These are phyloP conservation scores for Coemansia sp. DNA, from an alignment of 192 early-diverging fungal genomes.

Conservation along the genomic window DNA sequence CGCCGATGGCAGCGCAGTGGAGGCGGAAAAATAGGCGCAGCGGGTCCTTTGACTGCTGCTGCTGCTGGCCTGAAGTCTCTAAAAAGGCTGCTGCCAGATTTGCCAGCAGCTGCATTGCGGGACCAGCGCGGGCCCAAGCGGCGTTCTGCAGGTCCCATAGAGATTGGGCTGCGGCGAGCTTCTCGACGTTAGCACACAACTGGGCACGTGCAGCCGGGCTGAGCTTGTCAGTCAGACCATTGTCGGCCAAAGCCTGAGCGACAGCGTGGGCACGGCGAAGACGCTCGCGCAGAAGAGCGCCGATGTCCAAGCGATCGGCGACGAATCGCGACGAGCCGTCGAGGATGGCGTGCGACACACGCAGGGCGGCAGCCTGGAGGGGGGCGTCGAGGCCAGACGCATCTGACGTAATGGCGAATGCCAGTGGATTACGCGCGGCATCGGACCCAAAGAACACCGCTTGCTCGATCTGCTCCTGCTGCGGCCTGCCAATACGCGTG, in stretches of 20 bases:
- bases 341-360: constrained; percentile 39
- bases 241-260: constrained; percentile 29
- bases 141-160: constrained; percentile 52
- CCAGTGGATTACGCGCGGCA: constrained; percentile 28
- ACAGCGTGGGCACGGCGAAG: constrained; percentile 33
- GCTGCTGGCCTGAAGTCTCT: constrained; percentile 28
- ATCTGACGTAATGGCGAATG: constrained; percentile 28
- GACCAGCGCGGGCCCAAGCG: constrained; percentile 25
- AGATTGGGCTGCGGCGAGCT: constrained; percentile 37
- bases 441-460: constrained; percentile 48
- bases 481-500: constrained; percentile 2
- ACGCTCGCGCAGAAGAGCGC: constrained; percentile 42
- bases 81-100: constrained; percentile 35
- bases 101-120: constrained; percentile 36
- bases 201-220: constrained; percentile 14
- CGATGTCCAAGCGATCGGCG: constrained; percentile 40
- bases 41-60: constrained; percentile 16
- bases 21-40: constrained; percentile 45
- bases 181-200: constrained; percentile 40
- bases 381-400: constrained; percentile 20
- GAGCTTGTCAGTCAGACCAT: constrained; percentile 24
- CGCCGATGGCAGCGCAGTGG: constrained; percentile 28
- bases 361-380: constrained; percentile 38
- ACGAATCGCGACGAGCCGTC: constrained; percentile 48
- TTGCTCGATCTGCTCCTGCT: constrained; percentile 51